Evolutionary conservation across 2,329 filamentous ascomycete species (phyloP).

Genomic region (Xylaria sp.): DNA sequence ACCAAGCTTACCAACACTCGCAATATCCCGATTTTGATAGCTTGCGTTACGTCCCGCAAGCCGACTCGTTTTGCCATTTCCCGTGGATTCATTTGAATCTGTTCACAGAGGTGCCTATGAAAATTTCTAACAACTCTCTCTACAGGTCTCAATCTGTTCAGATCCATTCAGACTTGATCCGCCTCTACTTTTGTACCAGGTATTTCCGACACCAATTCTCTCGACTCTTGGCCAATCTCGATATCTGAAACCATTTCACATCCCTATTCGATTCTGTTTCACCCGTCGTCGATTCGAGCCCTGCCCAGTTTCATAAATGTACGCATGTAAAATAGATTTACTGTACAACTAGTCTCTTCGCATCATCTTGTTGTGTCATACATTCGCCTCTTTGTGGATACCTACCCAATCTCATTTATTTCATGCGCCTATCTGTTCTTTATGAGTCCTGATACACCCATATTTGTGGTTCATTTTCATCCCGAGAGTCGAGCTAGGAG

Average conservation of each 20-base stretch:
- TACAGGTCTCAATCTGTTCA: constrained; percentile 42
- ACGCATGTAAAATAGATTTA: not conserved
- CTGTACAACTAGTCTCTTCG: not conserved
- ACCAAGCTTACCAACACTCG: not conserved
- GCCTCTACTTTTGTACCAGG: constrained; percentile 44
- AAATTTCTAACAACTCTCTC: constrained; percentile 24
- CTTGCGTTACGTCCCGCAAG: not conserved
- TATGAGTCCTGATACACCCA: not conserved
- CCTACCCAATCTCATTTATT: not conserved
- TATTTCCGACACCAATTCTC: constrained; percentile 31
- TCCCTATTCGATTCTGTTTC: not conserved
- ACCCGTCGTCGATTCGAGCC: not conserved
- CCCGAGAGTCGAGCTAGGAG: not conserved
- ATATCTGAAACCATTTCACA: not conserved
- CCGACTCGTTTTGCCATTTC: not conserved
- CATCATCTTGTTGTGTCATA: not conserved
- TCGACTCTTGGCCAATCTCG: not conserved
- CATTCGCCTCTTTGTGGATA: not conserved
- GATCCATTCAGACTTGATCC: constrained; percentile 36
- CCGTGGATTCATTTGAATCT: not conserved
- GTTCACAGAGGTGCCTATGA: not conserved
- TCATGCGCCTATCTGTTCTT: not conserved
- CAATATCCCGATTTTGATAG: not conserved
- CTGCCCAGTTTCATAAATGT: not conserved
- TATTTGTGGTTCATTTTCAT: not conserved